Evolutionary conservation across 352 stramenopile genomes (phyloP).

Genomic region (Pythium aristosporum): DNA sequence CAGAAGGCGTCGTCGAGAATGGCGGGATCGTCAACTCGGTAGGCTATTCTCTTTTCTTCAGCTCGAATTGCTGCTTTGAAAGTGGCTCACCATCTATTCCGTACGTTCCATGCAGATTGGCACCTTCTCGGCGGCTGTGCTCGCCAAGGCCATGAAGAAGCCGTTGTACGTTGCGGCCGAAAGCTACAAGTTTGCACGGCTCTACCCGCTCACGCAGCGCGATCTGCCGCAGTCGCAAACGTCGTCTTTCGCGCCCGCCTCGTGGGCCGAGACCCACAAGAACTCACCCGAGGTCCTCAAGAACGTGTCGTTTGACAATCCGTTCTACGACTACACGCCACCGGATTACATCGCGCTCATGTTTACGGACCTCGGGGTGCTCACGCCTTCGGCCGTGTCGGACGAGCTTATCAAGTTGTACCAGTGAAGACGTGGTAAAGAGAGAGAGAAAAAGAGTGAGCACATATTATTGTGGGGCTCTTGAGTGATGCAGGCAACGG

Average conservation of each 20-base stretch:
- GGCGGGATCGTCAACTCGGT: conserved; percentile 97
- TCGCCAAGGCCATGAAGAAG: conserved; percentile 94
- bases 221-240: conserved; percentile 89
- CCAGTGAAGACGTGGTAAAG: conserved; percentile 65
- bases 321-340: conserved; percentile 96
- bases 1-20: conserved; percentile 97
- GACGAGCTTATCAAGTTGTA: conserved; percentile 99
- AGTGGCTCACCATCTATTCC: not conserved
- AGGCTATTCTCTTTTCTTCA: not conserved
- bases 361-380: conserved; percentile 97
- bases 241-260: conserved; percentile 33
- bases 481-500: no score
- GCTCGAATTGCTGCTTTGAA: not conserved
- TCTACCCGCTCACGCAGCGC: conserved; percentile 97
- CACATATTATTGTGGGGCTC: not conserved
- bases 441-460: not conserved
- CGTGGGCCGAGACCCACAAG: conserved; percentile 22
- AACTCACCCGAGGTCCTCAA: conserved; percentile 28
- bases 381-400: conserved; percentile 97
- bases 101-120: conserved; percentile 70
- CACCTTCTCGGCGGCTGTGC: conserved; percentile 93
- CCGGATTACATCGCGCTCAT: conserved; percentile 97
- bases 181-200: conserved; percentile 98
- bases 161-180: conserved; percentile 98
- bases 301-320: conserved; percentile 85